Evolutionary conservation across 371 early-diverging fungal genomes (phyloP).

Genomic region (Mucor indicus): DNA sequence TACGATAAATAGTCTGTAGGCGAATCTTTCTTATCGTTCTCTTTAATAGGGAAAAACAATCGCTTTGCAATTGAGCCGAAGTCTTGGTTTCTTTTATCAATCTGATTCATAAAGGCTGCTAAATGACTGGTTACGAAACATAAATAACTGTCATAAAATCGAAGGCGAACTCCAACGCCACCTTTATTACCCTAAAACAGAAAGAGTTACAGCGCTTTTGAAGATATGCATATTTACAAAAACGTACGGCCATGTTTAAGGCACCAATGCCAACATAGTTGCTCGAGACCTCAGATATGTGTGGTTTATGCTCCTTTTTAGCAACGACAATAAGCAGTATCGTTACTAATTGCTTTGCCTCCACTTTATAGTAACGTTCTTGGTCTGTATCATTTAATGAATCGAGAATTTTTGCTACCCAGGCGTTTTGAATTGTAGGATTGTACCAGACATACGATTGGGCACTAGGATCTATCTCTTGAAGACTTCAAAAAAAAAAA

Average conservation of each 20-base stretch:
- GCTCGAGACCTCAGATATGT: conserved; percentile 59
- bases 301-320: conserved; percentile 44
- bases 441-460: conserved; percentile 84
- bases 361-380: conserved; percentile 56
- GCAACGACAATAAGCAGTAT: conserved; percentile 82
- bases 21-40: too few relatives aligned
- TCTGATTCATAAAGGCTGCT: conserved; percentile 78
- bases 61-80: conserved; percentile 79
- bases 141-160: conserved; percentile 76
- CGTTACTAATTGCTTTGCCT: conserved; percentile 82
- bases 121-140: conserved; percentile 93
- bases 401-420: conserved; percentile 70
- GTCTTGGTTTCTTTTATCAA: conserved; percentile 87
- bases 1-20: conserved; percentile 31
- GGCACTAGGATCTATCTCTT: conserved; percentile 85
- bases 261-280: conserved; percentile 74
- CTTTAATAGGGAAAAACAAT: conserved; percentile 53
- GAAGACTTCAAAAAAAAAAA: conserved; percentile 52
- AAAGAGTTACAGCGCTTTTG: too few relatives aligned
- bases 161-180: conserved; percentile 76
- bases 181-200: conserved; percentile 91
- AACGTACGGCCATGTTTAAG: conserved; percentile 71
- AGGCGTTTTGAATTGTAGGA: conserved; percentile 72
- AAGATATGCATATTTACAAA: background rate
- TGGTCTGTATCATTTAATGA: conserved; percentile 54